Base-by-base conservation (phyloP, 345 rosid species). In the Firmiana major region DNA sequence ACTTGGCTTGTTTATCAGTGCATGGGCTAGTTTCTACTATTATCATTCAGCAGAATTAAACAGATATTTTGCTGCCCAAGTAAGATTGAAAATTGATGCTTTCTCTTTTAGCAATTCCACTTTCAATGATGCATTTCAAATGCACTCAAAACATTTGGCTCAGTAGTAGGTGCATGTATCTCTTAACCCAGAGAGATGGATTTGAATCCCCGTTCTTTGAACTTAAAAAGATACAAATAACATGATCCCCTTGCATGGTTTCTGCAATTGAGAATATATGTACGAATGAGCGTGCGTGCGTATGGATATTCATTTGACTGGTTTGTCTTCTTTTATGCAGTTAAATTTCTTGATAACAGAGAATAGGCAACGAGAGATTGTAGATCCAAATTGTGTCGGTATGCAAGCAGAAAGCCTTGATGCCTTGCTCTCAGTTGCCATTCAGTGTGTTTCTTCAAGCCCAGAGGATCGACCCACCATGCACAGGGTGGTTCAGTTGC, bases 401-500 rank as follows among this genome's bases (percentile, higher is more conserved):
- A 86, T 93, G 77, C 95, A 87, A 76, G 74, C 76, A 43, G 97
- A 92, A 84, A 90, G 89, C 85, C 92, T 93, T 17, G 97, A 91
- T 79, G 96, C 93, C 31, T 87, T 96, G 82, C 93, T 96, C 60
- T 82, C 91, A 10, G 86, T 96, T 77, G 98, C 98, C 62, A 90
- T 82, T 73, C 93, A 88, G 22, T 96, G 99, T 24, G 91, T 93
- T 43, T 90, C 93, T 76, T 86, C 96, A 0, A 83, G 71, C 80
- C 93, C 99, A 6, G 97, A 93, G 68, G 97, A 93, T 72, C 87
- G 99, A 55, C 99, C 97, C 66, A 91, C 94, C 79, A 96, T 93
- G 98, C 99, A 96, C 85, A 87, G 97, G 82, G 97, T 96, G 69
- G 91, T 93, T 42, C 99, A 96, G 77, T 80, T 91, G 71, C 95